Conservation (phyloP, 176 grass and related monocot genomes). For the Aechmea fasciata region DNA sequence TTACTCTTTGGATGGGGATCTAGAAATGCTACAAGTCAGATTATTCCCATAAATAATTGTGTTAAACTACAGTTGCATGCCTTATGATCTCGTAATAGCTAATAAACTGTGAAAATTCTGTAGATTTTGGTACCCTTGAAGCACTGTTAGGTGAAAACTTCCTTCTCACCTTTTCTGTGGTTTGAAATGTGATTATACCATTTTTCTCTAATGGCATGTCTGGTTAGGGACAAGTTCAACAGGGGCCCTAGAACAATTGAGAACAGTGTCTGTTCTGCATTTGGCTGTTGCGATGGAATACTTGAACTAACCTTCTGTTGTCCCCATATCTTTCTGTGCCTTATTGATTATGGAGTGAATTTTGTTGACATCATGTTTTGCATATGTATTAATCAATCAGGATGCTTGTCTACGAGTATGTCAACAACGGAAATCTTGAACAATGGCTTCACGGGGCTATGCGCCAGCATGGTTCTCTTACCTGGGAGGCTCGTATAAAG, state of each 20-base stretch:
- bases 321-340: too few relatives aligned
- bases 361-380: constrained; percentile 8
- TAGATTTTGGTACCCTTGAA: not conserved
- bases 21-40: not conserved
- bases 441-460: constrained; percentile 92
- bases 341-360: not conserved
- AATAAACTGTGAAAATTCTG: not conserved
- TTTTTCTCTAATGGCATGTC: not conserved
- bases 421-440: constrained; percentile 77
- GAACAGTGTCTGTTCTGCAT: too few relatives aligned
- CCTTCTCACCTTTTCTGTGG: not conserved
- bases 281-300: too few relatives aligned
- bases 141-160: not conserved
- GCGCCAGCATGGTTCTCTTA: constrained; percentile 57
- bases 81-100: not conserved
- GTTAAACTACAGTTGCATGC: not conserved
- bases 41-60: constrained; percentile 1
- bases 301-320: too few relatives aligned
- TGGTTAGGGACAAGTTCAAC: too few relatives aligned
- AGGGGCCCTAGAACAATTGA: too few relatives aligned
- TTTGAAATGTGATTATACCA: not conserved
- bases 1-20: not conserved
- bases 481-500: constrained; percentile 71
- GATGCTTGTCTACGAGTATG: constrained; percentile 85
- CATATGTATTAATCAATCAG: constrained; percentile 25